Evolutionary conservation across 2,329 filamentous ascomycete genomes (phyloP).

Genomic region (Calonectria ilicicola): DNA sequence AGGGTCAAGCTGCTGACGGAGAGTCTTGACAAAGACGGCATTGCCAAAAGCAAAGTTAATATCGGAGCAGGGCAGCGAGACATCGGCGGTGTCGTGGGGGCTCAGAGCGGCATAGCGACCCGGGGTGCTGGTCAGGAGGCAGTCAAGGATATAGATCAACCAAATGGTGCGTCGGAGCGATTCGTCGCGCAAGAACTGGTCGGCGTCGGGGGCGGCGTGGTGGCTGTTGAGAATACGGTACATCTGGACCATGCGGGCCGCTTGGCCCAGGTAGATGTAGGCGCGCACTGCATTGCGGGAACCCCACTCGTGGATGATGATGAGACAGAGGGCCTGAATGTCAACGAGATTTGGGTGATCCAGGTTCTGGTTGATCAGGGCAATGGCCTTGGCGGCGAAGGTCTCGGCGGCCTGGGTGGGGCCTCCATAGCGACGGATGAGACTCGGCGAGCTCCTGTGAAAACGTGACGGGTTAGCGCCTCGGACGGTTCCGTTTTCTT

Average conservation of each 20-base stretch:
- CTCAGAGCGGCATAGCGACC: constrained; percentile 69
- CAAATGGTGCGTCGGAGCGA: constrained; percentile 71
- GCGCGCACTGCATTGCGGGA: constrained; percentile 71
- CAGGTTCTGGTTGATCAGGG: constrained; percentile 67
- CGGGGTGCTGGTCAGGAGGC: constrained; percentile 71
- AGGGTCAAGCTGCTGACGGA: constrained; percentile 56
- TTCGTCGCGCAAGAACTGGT: constrained; percentile 71
- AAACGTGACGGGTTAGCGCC: not conserved
- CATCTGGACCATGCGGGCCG: constrained; percentile 75
- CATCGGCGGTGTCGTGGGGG: constrained; percentile 64
- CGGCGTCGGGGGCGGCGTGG: constrained; percentile 62
- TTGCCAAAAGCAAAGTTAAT: constrained; percentile 74
- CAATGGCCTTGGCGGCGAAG: constrained; percentile 69
- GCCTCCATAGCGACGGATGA: constrained; percentile 71
- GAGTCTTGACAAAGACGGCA: constrained; percentile 68
- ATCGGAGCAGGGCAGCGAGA: constrained; percentile 69
- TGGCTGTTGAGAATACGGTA: constrained; percentile 70
- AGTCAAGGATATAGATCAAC: constrained; percentile 73
- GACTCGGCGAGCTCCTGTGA: constrained; percentile 63
- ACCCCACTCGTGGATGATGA: constrained; percentile 74
- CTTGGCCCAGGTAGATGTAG: constrained; percentile 73
- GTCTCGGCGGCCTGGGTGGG: constrained; percentile 68
- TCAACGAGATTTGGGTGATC: constrained; percentile 71
- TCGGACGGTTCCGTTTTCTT: constrained; percentile 10
- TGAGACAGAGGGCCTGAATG: constrained; percentile 70